A percentile compares a stretch with the other conserved stretches of the same genome.
phyloP scores from a whole-genome alignment of 2,329 filamentous ascomycete genomes.

The Aspergillus thermomutatus region DNA sequence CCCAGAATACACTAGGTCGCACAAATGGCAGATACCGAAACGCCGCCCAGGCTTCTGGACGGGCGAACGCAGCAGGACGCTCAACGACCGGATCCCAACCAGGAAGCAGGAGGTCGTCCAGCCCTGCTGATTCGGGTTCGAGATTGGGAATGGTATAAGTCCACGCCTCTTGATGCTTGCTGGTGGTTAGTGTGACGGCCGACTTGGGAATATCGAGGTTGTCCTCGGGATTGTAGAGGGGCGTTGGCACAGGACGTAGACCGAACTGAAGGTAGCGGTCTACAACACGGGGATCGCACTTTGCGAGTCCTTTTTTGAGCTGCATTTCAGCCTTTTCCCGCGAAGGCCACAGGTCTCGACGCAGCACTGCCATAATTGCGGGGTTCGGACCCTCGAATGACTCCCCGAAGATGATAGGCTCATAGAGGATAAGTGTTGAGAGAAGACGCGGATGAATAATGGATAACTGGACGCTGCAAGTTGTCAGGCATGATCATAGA shows the following conservation, averaged over 20 bases:
- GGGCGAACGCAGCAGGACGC: constrained; percentile 8
- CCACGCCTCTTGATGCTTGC: constrained; percentile 15
- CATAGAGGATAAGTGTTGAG: constrained; percentile 66
- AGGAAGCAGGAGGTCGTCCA: constrained; percentile 10
- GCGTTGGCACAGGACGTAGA: constrained; percentile 10
- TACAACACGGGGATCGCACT: not conserved
- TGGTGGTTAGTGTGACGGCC: constrained; percentile 19
- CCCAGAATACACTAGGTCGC: constrained; percentile 21
- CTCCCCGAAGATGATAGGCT: constrained; percentile 45
- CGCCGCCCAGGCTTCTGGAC: constrained; percentile 15
- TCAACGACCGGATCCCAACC: constrained; percentile 15
- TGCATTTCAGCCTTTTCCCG: constrained; percentile 2
- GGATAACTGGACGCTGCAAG: constrained; percentile 52
- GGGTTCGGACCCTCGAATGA: constrained; percentile 4
- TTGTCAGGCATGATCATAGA: not conserved
- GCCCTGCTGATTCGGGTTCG: constrained; percentile 8
- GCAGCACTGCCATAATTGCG: not conserved
- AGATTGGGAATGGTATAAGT: constrained; percentile 6
- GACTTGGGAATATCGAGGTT: constrained; percentile 4
- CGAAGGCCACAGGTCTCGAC: constrained; percentile 9
- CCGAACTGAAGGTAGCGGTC: not conserved
- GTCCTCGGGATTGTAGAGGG: constrained; percentile 4
- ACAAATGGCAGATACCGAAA: constrained; percentile 19
- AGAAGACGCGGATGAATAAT: constrained; percentile 75
- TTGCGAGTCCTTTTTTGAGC: not conserved